A percentile compares a stretch with the other conserved stretches of the same genome.
These are phyloP conservation scores for Galerina marginata DNA, from an alignment of 768 basidiomycete genomes.

Conservation along the genomic window DNA sequence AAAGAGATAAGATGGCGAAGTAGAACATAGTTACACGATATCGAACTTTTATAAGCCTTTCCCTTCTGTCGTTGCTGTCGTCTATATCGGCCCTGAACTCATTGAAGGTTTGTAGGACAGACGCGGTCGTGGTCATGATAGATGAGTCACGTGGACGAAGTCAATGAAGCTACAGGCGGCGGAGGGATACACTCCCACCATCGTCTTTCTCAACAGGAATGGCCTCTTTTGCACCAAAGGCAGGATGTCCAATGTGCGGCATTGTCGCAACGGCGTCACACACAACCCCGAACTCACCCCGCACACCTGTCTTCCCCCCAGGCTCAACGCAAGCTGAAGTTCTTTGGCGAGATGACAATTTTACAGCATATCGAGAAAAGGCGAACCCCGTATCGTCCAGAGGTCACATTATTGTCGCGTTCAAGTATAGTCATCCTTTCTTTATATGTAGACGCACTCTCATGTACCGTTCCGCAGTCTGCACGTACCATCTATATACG, in stretches of 20 bases:
- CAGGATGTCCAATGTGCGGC: conserved; percentile 80
- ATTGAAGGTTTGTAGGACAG: conserved; percentile 51
- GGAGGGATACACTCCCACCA: conserved; percentile 7
- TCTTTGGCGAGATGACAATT: conserved; percentile 79
- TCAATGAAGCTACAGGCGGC: conserved; percentile 3
- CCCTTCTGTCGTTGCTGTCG: conserved; percentile 84
- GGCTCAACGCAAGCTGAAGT: conserved; percentile 61
- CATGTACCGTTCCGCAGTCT: conserved; percentile 48
- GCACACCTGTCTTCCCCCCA: conserved; percentile 50
- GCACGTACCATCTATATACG: conserved; percentile 81
- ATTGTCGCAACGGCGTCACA: conserved; percentile 64
- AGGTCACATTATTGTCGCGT: conserved; percentile 73
- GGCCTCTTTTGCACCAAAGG: conserved; percentile 64
- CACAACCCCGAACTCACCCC: conserved; percentile 48
- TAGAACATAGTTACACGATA: conserved; percentile 4
- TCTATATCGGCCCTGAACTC: conserved; percentile 77
- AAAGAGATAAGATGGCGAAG: neutral
- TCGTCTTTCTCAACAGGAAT: conserved; percentile 12
- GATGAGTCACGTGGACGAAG: conserved; percentile 24
- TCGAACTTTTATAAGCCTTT: conserved; percentile 86
- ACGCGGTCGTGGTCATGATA: conserved; percentile 23
- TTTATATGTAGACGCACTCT: conserved; percentile 5
- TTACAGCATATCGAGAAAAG: conserved; percentile 75
- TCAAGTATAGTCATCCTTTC: conserved; percentile 61
- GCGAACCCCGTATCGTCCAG: conserved; percentile 73